Base-by-base conservation (phyloP, 139 green algal genomes). In the Tetraselmis striata region DNA sequence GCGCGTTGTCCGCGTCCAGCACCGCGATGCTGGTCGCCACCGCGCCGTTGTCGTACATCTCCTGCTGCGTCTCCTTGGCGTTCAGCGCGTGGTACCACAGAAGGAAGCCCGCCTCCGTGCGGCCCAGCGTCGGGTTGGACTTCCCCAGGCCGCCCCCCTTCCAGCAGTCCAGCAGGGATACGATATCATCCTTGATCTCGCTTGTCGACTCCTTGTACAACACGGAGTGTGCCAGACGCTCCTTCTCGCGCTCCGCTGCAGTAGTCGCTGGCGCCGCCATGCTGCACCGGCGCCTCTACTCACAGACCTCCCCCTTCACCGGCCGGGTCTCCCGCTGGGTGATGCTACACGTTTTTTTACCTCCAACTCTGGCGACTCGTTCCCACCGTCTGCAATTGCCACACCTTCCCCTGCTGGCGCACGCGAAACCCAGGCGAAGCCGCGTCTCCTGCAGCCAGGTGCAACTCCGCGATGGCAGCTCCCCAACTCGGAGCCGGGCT, bases 151-250 rank as follows among this genome's bases (percentile, higher is more conserved):
- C 29, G 29, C 28, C 27, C 29, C 77, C 29, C 27, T 78, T 28
- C 67, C 78, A 75, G 29, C 80, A 84, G 1, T 30, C 28, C 26
- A 79, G 5, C 31, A 84, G 31, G 29, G 59, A 28, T 27, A 45
- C 80, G 25, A 79, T 31, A 75, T 84, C 80, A 59, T 84, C 80
- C 30, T 84, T 84, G 31, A 84, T 84, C 29, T 84, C 80, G 30
- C 80, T 84, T 25, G 80, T 84, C 22, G 45, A 79, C 29, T 80
- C 29, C 1, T 28, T 23, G 30, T 84, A 84, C 1, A 79, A 28
- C 26, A 84, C 30, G 67, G 28, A 31, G 75, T 84, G 80, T 31
- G 78, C 78, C 11, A n/a, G 1, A 23, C 29, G 23, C 31, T 84
- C 80, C 29, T 84, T 67, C 45, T 67, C 45, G 45, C 45, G 45